These are phyloP conservation scores for Actinidia polygama DNA, from an alignment of 179 eudicot genomes.

Conservation along the genomic window DNA sequence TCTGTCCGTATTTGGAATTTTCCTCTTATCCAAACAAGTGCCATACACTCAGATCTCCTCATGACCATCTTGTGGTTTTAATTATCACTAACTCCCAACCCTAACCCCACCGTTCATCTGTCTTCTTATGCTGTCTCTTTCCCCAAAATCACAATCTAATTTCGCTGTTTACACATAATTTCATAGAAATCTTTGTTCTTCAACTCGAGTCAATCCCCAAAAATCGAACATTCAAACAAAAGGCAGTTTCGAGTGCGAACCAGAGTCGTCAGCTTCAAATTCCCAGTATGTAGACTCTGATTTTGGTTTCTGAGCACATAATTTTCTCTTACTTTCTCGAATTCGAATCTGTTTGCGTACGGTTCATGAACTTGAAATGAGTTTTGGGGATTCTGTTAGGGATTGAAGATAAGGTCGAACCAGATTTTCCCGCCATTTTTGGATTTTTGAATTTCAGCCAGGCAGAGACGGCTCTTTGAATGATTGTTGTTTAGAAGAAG, in stretches of 20 bases:
- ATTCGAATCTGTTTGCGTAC: background rate
- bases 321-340: background rate
- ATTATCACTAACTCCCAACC: constrained; percentile 16
- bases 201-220: background rate
- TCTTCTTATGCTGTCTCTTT: constrained; percentile 13
- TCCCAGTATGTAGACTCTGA: background rate
- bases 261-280: background rate
- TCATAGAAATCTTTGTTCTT: background rate
- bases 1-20: constrained; percentile 7
- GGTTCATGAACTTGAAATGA: background rate
- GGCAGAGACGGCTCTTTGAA: background rate
- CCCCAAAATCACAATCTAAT: background rate
- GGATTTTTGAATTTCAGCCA: background rate
- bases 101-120: constrained; percentile 3
- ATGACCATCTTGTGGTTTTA: constrained; percentile 5
- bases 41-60: constrained; percentile 22
- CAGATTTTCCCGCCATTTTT: constrained; percentile 23
- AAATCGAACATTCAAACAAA: background rate
- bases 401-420: background rate
- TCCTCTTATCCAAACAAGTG: constrained; percentile 28
- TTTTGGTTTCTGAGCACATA: background rate
- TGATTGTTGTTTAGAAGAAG: background rate
- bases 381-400: background rate
- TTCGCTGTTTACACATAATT: background rate
- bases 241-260: background rate